Base-by-base conservation (phyloP, 768 basidiomycete species). In the Psilocybe cubensis region DNA sequence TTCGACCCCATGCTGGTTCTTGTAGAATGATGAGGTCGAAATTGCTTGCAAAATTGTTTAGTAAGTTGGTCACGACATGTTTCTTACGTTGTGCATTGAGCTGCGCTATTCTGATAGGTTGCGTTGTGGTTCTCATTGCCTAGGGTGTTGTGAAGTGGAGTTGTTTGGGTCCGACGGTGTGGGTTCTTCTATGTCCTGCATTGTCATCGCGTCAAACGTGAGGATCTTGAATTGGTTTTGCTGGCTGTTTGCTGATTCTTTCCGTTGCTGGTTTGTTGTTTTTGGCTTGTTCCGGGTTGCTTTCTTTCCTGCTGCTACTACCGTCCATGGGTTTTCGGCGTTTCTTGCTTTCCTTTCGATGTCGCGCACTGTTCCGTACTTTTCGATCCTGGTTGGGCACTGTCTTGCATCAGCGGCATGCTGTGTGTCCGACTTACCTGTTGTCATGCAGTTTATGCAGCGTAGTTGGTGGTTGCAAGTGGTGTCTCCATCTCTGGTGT, bases 1-100 rank as follows among this genome's bases (percentile, higher is more conserved):
- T 69, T 7, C 42, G 52, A 4, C 47, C 54, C 68, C 68, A 70
- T 17, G 56, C 51, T 1, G 67, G 70, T 61, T 72, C 68, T 33
- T 69, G 63, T 9, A 69, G 4, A 3, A 72, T 44, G 1, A 72
- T 52, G 2, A 72, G 57, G 54, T 70, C 65, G 43, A 65, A 66
- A 1, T 62, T 35, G 3, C 54, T 35, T 1, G 56, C 44, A 33
- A 54, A 58, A 23, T 59, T 25, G 28, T 70, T 68, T 3, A 68
- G 57, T 0, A 66, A 54, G 1, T 48, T 48, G 1, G 33, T 47
- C 4, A 62, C 40, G 0, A 51, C 51, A 12, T 55, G 40, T 31
- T 64, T 38, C 12, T 38, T 38, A 12, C 35, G 35, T 17, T 38
- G 35, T 7, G 35, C 12, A 12, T 38, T 38, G 5, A 38, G 35